Evolutionary conservation across 1,284 basidiomycete genomes (phyloP).

Genomic region (Moesziomyces antarcticus): DNA sequence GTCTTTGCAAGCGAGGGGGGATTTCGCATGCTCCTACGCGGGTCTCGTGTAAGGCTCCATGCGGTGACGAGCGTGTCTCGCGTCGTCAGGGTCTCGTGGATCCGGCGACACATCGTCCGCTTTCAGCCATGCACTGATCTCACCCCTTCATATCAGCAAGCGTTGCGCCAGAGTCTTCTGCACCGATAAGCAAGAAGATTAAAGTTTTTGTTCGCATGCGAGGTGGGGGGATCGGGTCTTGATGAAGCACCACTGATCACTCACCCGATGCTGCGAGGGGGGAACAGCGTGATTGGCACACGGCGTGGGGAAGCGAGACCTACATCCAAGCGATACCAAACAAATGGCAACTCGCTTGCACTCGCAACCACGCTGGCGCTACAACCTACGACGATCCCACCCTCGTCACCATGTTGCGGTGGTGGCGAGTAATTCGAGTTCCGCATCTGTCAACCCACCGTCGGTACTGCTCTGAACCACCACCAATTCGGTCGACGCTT

Average conservation of each 20-base stretch:
- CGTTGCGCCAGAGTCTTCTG: not conserved
- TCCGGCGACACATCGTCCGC: not conserved
- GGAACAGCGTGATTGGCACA: no score
- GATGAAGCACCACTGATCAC: no score
- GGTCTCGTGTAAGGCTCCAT: not conserved
- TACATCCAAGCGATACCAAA: constrained; percentile 16
- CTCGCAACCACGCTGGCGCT: not conserved
- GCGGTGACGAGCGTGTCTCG: constrained; percentile 1
- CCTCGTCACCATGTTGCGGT: not conserved
- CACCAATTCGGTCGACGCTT: no score
- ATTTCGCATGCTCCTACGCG: not conserved
- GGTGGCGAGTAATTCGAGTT: no score
- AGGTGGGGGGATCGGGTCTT: no score
- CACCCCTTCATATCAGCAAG: not conserved
- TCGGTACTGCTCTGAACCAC: no score
- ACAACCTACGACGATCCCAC: no score
- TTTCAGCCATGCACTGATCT: not conserved
- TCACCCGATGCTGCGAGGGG: no score
- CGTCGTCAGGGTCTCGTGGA: not conserved
- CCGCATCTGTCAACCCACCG: no score
- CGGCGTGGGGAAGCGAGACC: constrained; percentile 38
- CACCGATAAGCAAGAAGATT: no score
- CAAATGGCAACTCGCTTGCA: constrained; percentile 10
- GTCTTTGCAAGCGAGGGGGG: not conserved
- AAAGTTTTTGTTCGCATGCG: not conserved